Percentiles rank a stretch among this genome's conserved stretches.
Conservation (phyloP, 2,329 filamentous ascomycete genomes). For the Arthrobotrys entomopaga region DNA sequence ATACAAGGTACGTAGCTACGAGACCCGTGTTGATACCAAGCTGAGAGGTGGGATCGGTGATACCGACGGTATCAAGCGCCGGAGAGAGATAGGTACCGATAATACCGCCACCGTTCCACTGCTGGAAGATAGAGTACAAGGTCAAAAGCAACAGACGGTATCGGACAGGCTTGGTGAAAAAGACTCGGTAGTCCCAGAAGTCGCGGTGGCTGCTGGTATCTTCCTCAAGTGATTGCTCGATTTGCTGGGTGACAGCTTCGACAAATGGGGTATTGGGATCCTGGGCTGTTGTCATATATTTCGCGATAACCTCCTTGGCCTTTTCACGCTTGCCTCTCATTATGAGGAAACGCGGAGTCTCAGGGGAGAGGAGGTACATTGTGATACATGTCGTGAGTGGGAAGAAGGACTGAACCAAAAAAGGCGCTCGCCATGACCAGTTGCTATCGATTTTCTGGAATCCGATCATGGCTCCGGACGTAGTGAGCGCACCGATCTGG, state of each 20-base stretch:
- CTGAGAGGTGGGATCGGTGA: constrained; percentile 61
- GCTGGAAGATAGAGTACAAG: constrained; percentile 65
- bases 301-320: constrained; percentile 61
- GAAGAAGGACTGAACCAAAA: constrained; percentile 66
- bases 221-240: constrained; percentile 64
- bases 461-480: constrained; percentile 64
- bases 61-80: constrained; percentile 64
- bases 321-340: constrained; percentile 61
- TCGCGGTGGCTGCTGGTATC: constrained; percentile 61
- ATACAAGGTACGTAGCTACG: constrained; percentile 65
- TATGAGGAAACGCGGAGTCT: constrained; percentile 62
- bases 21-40: constrained; percentile 64
- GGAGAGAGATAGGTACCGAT: constrained; percentile 63
- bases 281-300: constrained; percentile 63
- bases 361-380: constrained; percentile 63
- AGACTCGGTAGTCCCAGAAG: constrained; percentile 65
- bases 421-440: constrained; percentile 62
- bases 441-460: constrained; percentile 62
- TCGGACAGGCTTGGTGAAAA: constrained; percentile 64
- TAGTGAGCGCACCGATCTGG: constrained; percentile 64
- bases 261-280: constrained; percentile 64
- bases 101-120: constrained; percentile 66
- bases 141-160: constrained; percentile 64
- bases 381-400: constrained; percentile 65
- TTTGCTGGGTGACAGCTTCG: constrained; percentile 63